Evolutionary conservation across 306 rosid species (phyloP), one percentile per base, ranked within the genome.

Genomic region (Pueraria montana): DNA sequence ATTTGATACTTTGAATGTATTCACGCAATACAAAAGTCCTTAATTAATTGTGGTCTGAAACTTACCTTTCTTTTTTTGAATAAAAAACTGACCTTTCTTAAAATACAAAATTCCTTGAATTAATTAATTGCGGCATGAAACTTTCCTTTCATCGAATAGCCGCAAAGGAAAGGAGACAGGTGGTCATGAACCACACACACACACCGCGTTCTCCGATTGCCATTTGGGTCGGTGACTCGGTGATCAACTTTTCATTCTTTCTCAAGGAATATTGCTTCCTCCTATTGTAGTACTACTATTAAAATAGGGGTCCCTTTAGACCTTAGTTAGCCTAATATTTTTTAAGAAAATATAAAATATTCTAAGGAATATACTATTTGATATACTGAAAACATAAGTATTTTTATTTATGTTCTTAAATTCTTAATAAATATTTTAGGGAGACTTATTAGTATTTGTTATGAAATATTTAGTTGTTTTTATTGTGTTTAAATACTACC

Each of bases 141-240:
- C 69, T 30, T 63, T 30, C 20, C 7, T 52, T 77, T 24, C 4
- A 27, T 40, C 21, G 45, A 23, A 69, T 24, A 13, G 76, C 71
- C 30, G 26, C 36, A 14, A 63, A 55, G 59, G 40, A 34, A 62
- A 67, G 1, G 56, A 18, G 66, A 77, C 77, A 77, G 12, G 81
- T 62, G 88, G 76, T 64, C 46, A 66, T 81, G 87, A 76, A 64
- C n/a, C 40, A 43, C 49, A 8, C 46, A 8, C 46, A n/a, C 74
- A 59, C 80, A 80, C 86, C 34, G 53, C 87, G 46, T 78, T 67
- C 78, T 62, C 71, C 75, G 12, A 38, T 72, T 72, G 63, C 46
- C 84, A 66, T 4, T 72, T 74, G 81, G 69, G 70, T 82, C 86
- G 80, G 88, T 76, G 76, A 75, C 72, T 82, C 86, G 80, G 88